A percentile compares a stretch with the other conserved stretches of the same genome.
Evolutionary conservation across 306 rosid species (phyloP).

Genomic region (Hippophae tibetana): DNA sequence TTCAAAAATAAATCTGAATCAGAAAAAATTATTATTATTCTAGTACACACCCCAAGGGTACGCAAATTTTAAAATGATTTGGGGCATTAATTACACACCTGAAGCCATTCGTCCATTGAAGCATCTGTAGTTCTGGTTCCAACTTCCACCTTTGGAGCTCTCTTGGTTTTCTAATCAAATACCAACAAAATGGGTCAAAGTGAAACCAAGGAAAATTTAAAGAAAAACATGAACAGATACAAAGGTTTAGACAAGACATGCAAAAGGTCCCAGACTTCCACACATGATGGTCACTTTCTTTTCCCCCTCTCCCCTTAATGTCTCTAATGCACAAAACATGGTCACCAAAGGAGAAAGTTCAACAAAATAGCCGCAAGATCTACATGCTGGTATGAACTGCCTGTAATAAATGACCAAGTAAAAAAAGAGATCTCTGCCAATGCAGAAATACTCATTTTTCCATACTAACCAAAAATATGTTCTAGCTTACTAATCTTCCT

Average conservation of each 20-base stretch:
- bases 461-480: too few species aligned
- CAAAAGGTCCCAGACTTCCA: background rate
- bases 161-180: slow-evolving; percentile 65
- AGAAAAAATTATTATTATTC: background rate
- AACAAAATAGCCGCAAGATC: too few species aligned
- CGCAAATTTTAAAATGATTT: background rate
- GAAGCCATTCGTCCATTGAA: slow-evolving; percentile 84
- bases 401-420: too few species aligned
- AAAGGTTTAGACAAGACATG: background rate
- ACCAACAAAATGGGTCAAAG: slow-evolving; percentile 11
- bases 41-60: background rate
- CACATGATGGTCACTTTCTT: background rate
- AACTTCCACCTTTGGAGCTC: slow-evolving; percentile 85
- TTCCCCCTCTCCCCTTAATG: background rate
- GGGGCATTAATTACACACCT: slow-evolving; percentile 43
- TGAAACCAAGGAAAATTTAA: slow-evolving; percentile 9
- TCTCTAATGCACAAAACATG: background rate
- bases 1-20: background rate
- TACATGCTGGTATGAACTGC: too few species aligned
- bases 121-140: slow-evolving; percentile 74
- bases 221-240: background rate
- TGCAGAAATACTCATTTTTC: too few species aligned
- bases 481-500: too few species aligned
- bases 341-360: too few species aligned
- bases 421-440: too few species aligned